phyloP scores from a whole-genome alignment of 306 rosid genomes.

The Sechiopsis laciniata region DNA sequence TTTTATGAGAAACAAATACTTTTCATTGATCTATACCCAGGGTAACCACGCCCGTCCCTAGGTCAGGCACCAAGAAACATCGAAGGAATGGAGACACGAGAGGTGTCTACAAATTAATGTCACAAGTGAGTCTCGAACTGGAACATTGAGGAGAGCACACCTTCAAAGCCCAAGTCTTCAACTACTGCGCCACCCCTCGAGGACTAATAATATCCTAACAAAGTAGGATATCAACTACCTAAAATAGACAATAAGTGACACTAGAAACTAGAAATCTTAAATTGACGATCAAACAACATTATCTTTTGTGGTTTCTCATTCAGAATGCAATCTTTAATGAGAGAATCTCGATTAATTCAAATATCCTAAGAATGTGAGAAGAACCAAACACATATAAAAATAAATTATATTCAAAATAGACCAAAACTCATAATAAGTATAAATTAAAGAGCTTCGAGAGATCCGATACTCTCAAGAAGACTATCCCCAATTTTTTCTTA shows the following conservation, averaged over 20 bases:
- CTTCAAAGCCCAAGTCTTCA: too few species aligned
- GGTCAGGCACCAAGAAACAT: too few species aligned
- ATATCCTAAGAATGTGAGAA: background rate
- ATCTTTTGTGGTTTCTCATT: background rate
- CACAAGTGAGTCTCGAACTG: too few species aligned
- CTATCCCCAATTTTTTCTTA: background rate
- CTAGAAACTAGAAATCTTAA: background rate
- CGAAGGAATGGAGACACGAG: too few species aligned
- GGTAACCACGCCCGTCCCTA: too few species aligned
- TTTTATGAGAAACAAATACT: too few species aligned
- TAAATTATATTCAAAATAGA: background rate
- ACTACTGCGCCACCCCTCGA: too few species aligned
- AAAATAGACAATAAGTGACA: slow-evolving; percentile 2
- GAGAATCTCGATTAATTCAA: background rate
- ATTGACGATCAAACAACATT: background rate
- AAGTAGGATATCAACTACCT: background rate
- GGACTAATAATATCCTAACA: slow-evolving; percentile 1
- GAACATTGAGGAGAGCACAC: too few species aligned
- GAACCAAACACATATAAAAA: background rate
- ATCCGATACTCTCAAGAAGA: background rate
- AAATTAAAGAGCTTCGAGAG: background rate
- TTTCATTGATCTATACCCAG: too few species aligned
- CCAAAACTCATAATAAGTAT: background rate
- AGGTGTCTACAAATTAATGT: too few species aligned
- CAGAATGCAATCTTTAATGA: background rate